phyloP scores from a whole-genome alignment of 371 early-diverging fungal species.

The Thermomucor indicae-seudaticae region DNA sequence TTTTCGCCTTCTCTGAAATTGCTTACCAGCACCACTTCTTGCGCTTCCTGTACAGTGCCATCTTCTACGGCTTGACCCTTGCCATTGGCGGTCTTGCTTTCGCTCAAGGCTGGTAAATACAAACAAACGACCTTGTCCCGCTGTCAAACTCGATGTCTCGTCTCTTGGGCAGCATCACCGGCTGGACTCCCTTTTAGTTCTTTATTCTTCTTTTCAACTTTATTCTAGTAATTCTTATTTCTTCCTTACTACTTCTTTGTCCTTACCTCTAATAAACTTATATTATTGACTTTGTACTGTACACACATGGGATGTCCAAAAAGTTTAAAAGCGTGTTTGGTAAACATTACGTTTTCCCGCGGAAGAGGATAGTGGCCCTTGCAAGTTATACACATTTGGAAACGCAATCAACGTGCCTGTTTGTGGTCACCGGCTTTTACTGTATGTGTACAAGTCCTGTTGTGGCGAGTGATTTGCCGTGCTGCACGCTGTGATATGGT shows the following conservation, averaged over 20 bases:
- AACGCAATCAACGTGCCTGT: too few relatives aligned
- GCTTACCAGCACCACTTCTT: slow-evolving; percentile 29
- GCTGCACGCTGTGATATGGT: too few relatives aligned
- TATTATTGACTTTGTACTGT: not conserved
- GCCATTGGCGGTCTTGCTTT: slow-evolving; percentile 40
- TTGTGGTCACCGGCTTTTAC: too few relatives aligned
- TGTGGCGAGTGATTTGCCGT: too few relatives aligned
- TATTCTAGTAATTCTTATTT: not conserved
- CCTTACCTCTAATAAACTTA: not conserved
- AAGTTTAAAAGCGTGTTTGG: too few relatives aligned
- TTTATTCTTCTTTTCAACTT: not conserved
- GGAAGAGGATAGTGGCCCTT: too few relatives aligned
- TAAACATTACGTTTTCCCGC: too few relatives aligned
- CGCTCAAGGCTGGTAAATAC: slow-evolving; percentile 26
- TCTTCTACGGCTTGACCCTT: slow-evolving; percentile 35
- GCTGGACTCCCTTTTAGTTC: not conserved
- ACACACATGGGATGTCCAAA: too few relatives aligned
- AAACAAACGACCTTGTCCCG: not conserved
- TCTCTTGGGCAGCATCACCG: too few relatives aligned
- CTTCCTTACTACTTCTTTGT: not conserved
- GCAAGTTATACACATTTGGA: too few relatives aligned
- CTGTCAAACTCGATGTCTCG: not conserved
- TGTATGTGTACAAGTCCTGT: too few relatives aligned
- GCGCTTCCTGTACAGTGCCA: slow-evolving; percentile 26
- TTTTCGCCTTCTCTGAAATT: slow-evolving; percentile 33